Evolutionary conservation across 257 asterid species (phyloP).

Genomic region (Gentiana straminea): DNA sequence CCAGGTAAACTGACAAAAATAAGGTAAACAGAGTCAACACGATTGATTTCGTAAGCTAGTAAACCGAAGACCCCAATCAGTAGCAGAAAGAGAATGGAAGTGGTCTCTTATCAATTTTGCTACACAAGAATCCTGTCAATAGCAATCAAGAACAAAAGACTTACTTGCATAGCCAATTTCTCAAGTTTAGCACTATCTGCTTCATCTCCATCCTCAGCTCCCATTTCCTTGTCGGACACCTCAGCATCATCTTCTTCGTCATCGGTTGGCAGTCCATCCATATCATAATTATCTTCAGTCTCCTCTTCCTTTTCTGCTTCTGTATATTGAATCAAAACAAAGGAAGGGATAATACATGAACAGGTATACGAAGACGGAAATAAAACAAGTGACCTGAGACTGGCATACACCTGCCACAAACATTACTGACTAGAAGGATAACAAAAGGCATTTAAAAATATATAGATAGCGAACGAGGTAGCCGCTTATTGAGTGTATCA

Average conservation of each 20-base stretch:
- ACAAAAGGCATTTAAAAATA: conserved; percentile 5
- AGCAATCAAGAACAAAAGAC: neutral
- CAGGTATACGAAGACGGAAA: neutral
- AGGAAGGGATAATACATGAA: neutral
- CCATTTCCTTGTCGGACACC: conserved; percentile 91
- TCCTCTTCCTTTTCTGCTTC: conserved; percentile 80
- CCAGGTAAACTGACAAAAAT: too few species aligned
- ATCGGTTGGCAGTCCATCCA: conserved; percentile 66
- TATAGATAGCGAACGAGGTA: neutral
- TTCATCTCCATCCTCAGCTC: conserved; percentile 86
- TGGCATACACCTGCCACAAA: too few species aligned
- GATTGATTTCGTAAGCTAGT: too few species aligned
- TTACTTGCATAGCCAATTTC: conserved; percentile 90
- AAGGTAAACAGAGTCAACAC: too few species aligned
- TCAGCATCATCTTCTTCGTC: conserved; percentile 68
- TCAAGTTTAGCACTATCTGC: conserved; percentile 63
- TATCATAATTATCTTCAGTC: conserved; percentile 64
- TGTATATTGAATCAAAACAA: conserved; percentile 15
- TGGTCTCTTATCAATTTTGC: too few species aligned
- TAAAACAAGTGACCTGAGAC: neutral
- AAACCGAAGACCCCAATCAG: too few species aligned
- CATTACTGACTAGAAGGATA: conserved; percentile 1
- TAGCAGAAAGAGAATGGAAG: too few species aligned
- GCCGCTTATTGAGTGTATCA: neutral
- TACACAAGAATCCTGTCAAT: too few species aligned